These are phyloP conservation scores for Diaporthe eres DNA, from an alignment of 2,329 filamentous ascomycete genomes.

Conservation along the genomic window DNA sequence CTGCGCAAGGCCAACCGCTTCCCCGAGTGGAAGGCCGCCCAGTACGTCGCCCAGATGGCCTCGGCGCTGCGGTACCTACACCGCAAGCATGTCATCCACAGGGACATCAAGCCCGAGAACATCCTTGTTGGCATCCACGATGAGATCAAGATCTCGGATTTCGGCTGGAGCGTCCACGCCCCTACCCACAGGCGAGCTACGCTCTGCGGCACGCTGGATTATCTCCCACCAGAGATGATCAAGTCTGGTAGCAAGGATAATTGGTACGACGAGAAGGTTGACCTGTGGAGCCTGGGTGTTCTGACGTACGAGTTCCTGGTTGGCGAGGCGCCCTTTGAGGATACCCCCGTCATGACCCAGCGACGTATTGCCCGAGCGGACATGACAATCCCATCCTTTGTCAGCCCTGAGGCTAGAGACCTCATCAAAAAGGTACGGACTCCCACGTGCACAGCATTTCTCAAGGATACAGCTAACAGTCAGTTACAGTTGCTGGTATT, in stretches of 20 bases:
- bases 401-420: slow-evolving; percentile 91
- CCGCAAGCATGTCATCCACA: slow-evolving; percentile 97
- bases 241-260: slow-evolving; percentile 85
- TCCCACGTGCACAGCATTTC: background rate
- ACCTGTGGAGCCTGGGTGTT: slow-evolving; percentile 95
- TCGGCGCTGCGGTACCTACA: slow-evolving; percentile 90
- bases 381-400: slow-evolving; percentile 92
- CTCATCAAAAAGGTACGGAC: slow-evolving; percentile 87
- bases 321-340: slow-evolving; percentile 96
- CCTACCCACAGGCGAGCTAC: slow-evolving; percentile 94
- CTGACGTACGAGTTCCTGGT: slow-evolving; percentile 97
- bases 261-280: slow-evolving; percentile 95
- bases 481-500: slow-evolving; percentile 82
- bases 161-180: slow-evolving; percentile 98
- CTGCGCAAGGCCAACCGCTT: slow-evolving; percentile 84
- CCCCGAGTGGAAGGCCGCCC: slow-evolving; percentile 87
- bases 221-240: slow-evolving; percentile 98
- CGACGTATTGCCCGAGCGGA: slow-evolving; percentile 89
- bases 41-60: slow-evolving; percentile 93
- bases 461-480: slow-evolving; percentile 40
- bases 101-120: slow-evolving; percentile 98
- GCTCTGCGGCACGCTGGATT: slow-evolving; percentile 97
- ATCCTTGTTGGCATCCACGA: slow-evolving; percentile 96
- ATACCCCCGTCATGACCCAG: slow-evolving; percentile 94
- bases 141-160: slow-evolving; percentile 98